Conservation (phyloP, 2,329 filamentous ascomycete species). For the Sporothrix mexicana region DNA sequence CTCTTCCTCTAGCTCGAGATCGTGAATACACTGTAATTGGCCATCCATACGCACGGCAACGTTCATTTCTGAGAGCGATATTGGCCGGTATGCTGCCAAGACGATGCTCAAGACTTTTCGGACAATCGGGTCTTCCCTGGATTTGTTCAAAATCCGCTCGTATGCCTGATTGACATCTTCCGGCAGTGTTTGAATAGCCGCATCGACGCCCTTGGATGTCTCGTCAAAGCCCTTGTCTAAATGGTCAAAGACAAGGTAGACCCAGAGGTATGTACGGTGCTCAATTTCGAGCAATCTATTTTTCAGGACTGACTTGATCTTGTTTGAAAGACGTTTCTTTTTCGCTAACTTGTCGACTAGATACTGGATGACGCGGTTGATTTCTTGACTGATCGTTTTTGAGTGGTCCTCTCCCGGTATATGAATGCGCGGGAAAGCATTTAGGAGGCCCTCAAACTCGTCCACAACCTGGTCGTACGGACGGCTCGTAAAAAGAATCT, state of each 20-base stretch:
- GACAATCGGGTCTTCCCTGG: constrained; percentile 33
- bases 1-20: constrained; percentile 38
- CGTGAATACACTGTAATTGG: neutral
- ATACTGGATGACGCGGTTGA: constrained; percentile 32
- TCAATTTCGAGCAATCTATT: constrained; percentile 36
- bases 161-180: constrained; percentile 39
- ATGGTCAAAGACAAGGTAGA: constrained; percentile 25
- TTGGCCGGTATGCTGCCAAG: constrained; percentile 41
- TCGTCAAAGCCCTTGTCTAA: constrained; percentile 30
- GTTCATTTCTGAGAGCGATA: constrained; percentile 43
- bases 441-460: constrained; percentile 29
- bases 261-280: constrained; percentile 48
- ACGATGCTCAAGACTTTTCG: constrained; percentile 41
- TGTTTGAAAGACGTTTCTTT: constrained; percentile 19
- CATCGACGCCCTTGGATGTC: constrained; percentile 35
- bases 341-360: constrained; percentile 20
- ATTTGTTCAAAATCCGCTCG: constrained; percentile 38
- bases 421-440: constrained; percentile 25
- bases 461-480: constrained; percentile 28
- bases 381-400: constrained; percentile 32
- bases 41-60: constrained; percentile 38
- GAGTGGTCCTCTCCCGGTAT: constrained; percentile 33
- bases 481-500: constrained; percentile 31
- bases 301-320: constrained; percentile 36
- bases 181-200: constrained; percentile 37